phyloP scores from a whole-genome alignment of 2,329 filamentous ascomycete genomes.

The Colletotrichum viniferum region DNA sequence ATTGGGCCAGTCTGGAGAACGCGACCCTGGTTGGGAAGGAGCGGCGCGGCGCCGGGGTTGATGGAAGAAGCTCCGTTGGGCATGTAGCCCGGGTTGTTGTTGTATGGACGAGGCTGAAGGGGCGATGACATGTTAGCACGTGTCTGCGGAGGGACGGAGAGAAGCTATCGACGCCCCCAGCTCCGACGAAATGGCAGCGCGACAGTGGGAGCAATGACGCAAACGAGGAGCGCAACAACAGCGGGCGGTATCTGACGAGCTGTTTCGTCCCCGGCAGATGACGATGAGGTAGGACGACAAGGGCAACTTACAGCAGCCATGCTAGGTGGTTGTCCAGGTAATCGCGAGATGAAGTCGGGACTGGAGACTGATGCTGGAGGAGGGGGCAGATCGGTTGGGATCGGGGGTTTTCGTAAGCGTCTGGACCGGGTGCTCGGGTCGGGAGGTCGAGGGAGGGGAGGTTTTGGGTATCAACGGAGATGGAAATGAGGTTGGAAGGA shows the following conservation, averaged over 20 bases:
- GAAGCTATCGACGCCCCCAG: slow-evolving; percentile 1
- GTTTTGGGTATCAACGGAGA: slow-evolving; percentile 24
- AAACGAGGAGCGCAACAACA: not conserved
- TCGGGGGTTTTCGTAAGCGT: slow-evolving; percentile 11
- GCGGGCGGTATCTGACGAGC: too few relatives aligned
- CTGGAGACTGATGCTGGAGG: slow-evolving; percentile 2
- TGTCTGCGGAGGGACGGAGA: slow-evolving; percentile 1
- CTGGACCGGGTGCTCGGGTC: slow-evolving; percentile 10
- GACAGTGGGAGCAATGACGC: not conserved
- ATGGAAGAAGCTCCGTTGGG: slow-evolving; percentile 64
- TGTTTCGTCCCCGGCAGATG: not conserved
- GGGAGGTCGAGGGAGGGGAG: not conserved
- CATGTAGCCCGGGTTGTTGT: slow-evolving; percentile 62
- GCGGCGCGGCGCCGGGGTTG: slow-evolving; percentile 65
- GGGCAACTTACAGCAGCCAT: slow-evolving; percentile 23
- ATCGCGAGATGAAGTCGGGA: slow-evolving; percentile 13
- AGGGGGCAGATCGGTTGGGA: slow-evolving; percentile 4
- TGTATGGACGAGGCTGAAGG: slow-evolving; percentile 47
- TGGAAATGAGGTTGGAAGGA: slow-evolving; percentile 16
- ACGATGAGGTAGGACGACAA: not conserved
- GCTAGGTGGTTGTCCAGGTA: slow-evolving; percentile 19
- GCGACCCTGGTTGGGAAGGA: slow-evolving; percentile 71
- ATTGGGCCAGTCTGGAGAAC: slow-evolving; percentile 69
- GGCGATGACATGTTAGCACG: slow-evolving; percentile 14
- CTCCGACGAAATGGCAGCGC: not conserved